Evolutionary conservation across 176 grass and related monocot genomes (phyloP).

Genomic region (Musa troglodytarum): DNA sequence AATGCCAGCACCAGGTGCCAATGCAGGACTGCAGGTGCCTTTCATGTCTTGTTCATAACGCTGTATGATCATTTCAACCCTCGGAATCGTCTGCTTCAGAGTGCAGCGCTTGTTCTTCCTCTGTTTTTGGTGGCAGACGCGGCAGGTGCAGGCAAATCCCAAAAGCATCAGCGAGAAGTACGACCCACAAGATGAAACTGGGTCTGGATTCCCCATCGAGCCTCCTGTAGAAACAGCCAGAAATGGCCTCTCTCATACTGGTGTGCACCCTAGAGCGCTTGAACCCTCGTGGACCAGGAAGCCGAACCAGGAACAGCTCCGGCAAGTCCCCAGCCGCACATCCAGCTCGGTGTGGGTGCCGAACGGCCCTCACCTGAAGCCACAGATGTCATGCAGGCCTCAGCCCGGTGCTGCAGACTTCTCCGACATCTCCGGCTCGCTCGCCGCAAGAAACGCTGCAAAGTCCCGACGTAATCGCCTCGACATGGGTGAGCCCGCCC

Average conservation of each 20-base stretch:
- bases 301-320: slow-evolving; percentile 16
- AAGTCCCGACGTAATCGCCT: slow-evolving; percentile 18
- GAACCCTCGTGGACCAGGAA: slow-evolving; percentile 64
- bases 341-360: slow-evolving; percentile 50
- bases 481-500: slow-evolving; percentile 37
- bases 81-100: neutral
- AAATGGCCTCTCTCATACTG: slow-evolving; percentile 4
- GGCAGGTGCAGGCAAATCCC: slow-evolving; percentile 33
- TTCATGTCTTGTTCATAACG: neutral
- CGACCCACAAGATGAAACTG: slow-evolving; percentile 44
- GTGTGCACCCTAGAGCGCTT: slow-evolving; percentile 43
- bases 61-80: neutral
- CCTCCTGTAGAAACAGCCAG: slow-evolving; percentile 10
- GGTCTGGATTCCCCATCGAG: slow-evolving; percentile 51
- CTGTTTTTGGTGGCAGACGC: slow-evolving; percentile 20
- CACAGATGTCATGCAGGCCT: slow-evolving; percentile 19
- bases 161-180: slow-evolving; percentile 46
- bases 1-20: slow-evolving; percentile 27
- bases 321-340: slow-evolving; percentile 23
- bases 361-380: slow-evolving; percentile 25
- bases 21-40: slow-evolving; percentile 36
- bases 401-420: slow-evolving; percentile 51
- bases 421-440: slow-evolving; percentile 2
- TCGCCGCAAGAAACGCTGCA: neutral
- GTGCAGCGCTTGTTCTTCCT: neutral